Percentiles rank a stretch among this genome's conserved stretches.
These are phyloP conservation scores for Solanum verrucosum DNA, from an alignment of 257 asterid genomes.

Conservation along the genomic window DNA sequence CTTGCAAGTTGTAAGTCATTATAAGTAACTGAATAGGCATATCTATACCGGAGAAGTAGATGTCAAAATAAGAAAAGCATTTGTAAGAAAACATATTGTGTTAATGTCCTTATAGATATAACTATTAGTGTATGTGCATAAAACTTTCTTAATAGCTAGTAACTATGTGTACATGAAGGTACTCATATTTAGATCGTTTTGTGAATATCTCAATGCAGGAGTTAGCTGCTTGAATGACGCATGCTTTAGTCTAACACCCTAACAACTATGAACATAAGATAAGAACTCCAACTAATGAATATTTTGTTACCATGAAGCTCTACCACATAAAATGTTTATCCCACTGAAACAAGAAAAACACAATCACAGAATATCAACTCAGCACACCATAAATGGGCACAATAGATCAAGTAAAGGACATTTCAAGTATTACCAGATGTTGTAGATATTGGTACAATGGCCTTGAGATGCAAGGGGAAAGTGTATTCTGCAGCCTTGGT, in stretches of 20 bases:
- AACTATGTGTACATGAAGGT: not conserved
- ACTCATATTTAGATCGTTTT: not conserved
- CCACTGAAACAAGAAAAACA: not conserved
- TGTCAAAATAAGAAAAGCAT: not conserved
- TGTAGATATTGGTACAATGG: constrained; percentile 44
- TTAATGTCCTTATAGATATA: not conserved
- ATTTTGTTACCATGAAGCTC: not conserved
- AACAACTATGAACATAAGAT: not conserved
- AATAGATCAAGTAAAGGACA: not conserved
- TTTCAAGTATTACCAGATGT: constrained; percentile 37
- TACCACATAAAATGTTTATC: not conserved
- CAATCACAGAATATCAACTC: not conserved
- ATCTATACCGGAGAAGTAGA: not conserved
- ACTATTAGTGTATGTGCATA: not conserved
- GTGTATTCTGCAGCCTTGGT: constrained; percentile 24
- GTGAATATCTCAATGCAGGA: not conserved
- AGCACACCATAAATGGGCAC: not conserved
- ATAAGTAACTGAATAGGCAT: not conserved
- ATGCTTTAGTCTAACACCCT: not conserved
- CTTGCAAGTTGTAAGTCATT: not conserved
- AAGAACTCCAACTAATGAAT: not conserved
- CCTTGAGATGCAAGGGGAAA: constrained; percentile 32
- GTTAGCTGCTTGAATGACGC: not conserved
- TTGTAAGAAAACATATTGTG: not conserved
- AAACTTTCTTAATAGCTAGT: not conserved